Base-by-base conservation (phyloP, 768 basidiomycete genomes). In the Podaxis pistillaris region DNA sequence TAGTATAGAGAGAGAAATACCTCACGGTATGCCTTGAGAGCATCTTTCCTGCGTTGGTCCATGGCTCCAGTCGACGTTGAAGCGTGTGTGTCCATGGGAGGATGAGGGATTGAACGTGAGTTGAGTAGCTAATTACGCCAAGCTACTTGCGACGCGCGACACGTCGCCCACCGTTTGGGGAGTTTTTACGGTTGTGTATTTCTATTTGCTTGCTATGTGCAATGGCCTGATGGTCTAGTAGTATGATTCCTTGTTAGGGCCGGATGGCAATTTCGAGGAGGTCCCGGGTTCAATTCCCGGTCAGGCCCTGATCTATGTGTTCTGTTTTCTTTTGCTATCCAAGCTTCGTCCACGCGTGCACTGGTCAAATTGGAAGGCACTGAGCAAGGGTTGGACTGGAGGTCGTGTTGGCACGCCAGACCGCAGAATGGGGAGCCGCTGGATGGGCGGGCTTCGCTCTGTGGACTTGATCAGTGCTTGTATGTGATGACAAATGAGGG, bases 261-360 rank as follows among this genome's bases (percentile, higher is more conserved):
- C 41, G 12, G 62, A 28, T 36, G 53, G 59, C 63, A 50, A 67
- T 70, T 63, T 87, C 83, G 86, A 88, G 87, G 87, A 89, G 88
- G 89, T 89, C 86, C 87, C 83, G 87, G 87, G 88, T 89, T 90
- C 88, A 88, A 89, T 88, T 88, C 88, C 87, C 87, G 83, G 86
- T 83, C 81, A 87, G 86, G 87, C 86, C 86, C 82, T 58, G 15
- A 22, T 17, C 4, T 4, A 3, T 15, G 40, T 4, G 33, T 9
- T 33, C 7, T 1, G 12, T 41, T 4, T 41, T 41, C 12, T 41
- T 13, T 4, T 41, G 2, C 40, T 41, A 41, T 11, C 12, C 40
- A 7, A 41, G 5, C 40, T 41, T 41, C 38, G 15, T 17, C 28
- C 6, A 6, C 28, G 28, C 6, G 6, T 30, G 28, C 6, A 30